phyloP scores from a whole-genome alignment of 1,284 basidiomycete genomes.

The Heterobasidion irregulare region DNA sequence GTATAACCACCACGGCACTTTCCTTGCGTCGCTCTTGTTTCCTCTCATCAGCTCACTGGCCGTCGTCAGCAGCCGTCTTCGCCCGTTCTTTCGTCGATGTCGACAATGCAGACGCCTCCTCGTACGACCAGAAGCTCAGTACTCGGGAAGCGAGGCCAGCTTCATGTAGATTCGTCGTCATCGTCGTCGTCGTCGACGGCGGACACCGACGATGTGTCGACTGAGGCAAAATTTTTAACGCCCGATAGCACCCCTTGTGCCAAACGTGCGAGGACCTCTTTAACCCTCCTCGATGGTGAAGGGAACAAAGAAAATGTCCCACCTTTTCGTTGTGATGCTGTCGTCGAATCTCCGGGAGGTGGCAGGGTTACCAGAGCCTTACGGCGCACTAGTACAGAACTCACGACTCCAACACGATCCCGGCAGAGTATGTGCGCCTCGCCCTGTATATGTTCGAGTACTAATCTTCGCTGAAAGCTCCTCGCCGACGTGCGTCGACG shows the following conservation, averaged over 20 bases:
- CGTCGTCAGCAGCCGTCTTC: conserved; percentile 4
- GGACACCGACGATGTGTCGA: conserved; percentile 7
- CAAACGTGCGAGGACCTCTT: conserved; percentile 49
- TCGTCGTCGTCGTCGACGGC: conserved; percentile 10
- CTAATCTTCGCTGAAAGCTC: conserved; percentile 16
- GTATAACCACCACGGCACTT: conserved; percentile 6
- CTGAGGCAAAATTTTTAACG: conserved; percentile 29
- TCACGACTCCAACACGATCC: conserved; percentile 30
- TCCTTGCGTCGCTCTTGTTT: conserved; percentile 10
- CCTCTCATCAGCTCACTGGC: conserved; percentile 6
- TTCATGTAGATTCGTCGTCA: conserved; percentile 8
- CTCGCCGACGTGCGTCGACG: conserved; percentile 39
- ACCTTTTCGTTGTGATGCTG: conserved; percentile 34
- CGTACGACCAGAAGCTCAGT: conserved; percentile 34
- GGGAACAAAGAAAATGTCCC: conserved; percentile 72
- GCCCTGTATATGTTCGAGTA: conserved; percentile 4
- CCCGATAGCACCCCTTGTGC: conserved; percentile 56
- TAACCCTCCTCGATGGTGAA: conserved; percentile 38
- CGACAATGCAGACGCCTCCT: conserved; percentile 14
- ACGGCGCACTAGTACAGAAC: conserved; percentile 40
- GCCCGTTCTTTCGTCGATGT: conserved; percentile 4
- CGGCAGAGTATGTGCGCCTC: conserved; percentile 16
- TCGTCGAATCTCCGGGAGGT: conserved; percentile 24
- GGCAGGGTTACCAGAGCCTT: conserved; percentile 27
- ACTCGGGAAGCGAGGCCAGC: conserved; percentile 50